Percentiles rank a stretch among this genome's conserved stretches.
Evolutionary conservation across 1,284 basidiomycete genomes (phyloP).

Genomic region (Macrocybe sp.): DNA sequence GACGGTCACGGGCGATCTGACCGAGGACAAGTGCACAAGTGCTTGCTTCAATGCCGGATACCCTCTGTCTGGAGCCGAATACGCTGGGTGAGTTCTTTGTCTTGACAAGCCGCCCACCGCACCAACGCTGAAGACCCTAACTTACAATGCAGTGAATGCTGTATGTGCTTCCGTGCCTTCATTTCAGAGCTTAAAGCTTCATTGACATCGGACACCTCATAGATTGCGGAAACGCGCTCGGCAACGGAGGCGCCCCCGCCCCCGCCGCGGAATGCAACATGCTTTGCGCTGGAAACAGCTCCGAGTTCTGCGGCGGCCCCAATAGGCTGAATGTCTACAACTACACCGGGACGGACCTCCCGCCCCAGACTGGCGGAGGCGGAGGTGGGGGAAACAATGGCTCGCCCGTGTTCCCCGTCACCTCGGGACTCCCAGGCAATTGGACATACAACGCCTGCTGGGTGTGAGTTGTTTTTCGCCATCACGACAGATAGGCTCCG

Average conservation of each 20-base stretch:
- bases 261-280: constrained; percentile 53
- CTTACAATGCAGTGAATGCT: constrained; percentile 35
- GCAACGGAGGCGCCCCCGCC: constrained; percentile 40
- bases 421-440: constrained; percentile 41
- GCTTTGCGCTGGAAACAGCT: constrained; percentile 55
- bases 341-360: constrained; percentile 53
- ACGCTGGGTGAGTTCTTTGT: constrained; percentile 36
- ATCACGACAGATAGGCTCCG: neutral
- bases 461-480: constrained; percentile 37
- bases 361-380: constrained; percentile 31
- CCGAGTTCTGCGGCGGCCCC: constrained; percentile 66
- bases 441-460: constrained; percentile 53
- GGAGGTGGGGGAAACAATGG: constrained; percentile 31
- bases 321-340: constrained; percentile 55
- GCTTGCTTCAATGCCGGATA: constrained; percentile 61
- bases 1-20: constrained; percentile 39
- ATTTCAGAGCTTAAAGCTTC: constrained; percentile 1
- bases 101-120: neutral
- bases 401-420: constrained; percentile 39
- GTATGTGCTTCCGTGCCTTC: constrained; percentile 24
- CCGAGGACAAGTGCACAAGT: constrained; percentile 54
- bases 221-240: constrained; percentile 52
- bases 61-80: constrained; percentile 51
- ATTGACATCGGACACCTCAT: constrained; percentile 2
- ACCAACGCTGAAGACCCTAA: constrained; percentile 6